These are phyloP conservation scores for Aegle marmelos DNA, from an alignment of 345 rosid species.

Conservation along the genomic window DNA sequence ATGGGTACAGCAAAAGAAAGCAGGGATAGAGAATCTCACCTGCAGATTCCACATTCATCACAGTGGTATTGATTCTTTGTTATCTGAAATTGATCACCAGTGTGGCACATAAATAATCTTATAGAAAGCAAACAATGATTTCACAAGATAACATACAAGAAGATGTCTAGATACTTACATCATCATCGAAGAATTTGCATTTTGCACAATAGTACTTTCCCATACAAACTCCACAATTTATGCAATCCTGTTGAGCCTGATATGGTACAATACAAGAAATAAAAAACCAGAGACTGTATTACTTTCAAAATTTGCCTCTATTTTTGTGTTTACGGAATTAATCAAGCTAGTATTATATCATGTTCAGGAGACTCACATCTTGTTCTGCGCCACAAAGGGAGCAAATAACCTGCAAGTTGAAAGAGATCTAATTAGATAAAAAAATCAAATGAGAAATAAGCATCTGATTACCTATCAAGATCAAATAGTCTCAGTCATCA, in stretches of 20 bases:
- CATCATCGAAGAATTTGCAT: constrained; percentile 73
- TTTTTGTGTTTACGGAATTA: not conserved
- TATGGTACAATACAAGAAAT: not conserved
- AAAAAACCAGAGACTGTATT: not conserved
- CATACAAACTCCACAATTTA: constrained; percentile 60
- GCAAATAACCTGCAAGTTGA: constrained; percentile 55
- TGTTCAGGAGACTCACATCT: constrained; percentile 42
- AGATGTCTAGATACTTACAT: constrained; percentile 29
- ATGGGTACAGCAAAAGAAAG: not conserved
- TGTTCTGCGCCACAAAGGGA: constrained; percentile 58
- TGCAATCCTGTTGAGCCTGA: constrained; percentile 60
- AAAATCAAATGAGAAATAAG: not conserved
- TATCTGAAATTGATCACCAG: constrained; percentile 30
- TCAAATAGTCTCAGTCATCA: not conserved
- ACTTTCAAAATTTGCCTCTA: not conserved
- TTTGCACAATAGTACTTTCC: constrained; percentile 60
- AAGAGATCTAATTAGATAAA: not conserved
- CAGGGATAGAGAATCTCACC: constrained; percentile 28
- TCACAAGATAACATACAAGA: not conserved
- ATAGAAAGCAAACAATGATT: not conserved
- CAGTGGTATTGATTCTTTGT: constrained; percentile 66
- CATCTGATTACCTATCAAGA: not conserved
- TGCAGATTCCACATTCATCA: constrained; percentile 64
- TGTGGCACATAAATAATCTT: not conserved
- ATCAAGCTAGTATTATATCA: not conserved